phyloP scores from a whole-genome alignment of 768 basidiomycete species.

The Pleurotus ostreatus region DNA sequence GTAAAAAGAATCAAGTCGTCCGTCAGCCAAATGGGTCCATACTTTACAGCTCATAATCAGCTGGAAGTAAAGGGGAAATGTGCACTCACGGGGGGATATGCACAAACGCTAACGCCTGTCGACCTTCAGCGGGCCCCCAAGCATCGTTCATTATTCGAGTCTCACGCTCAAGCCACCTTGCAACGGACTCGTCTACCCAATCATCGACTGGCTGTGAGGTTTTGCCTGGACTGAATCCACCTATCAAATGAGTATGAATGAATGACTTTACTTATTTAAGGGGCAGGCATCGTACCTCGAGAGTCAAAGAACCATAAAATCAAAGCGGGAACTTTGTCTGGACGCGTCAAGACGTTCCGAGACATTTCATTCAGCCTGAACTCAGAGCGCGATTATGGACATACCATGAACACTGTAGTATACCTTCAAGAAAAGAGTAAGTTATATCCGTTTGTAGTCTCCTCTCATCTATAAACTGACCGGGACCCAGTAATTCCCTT shows the following conservation, averaged over 20 bases:
- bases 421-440: no score
- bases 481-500: conserved; percentile 78
- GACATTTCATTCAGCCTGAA: neutral
- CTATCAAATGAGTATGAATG: conserved; percentile 19
- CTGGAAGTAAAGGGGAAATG: neutral
- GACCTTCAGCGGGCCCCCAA: conserved; percentile 50
- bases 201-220: conserved; percentile 48
- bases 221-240: conserved; percentile 45
- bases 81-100: conserved; percentile 67
- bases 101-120: conserved; percentile 65
- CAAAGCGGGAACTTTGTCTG: conserved; percentile 47
- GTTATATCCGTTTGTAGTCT: no score
- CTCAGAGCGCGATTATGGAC: neutral
- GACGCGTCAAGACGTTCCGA: neutral
- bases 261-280: neutral
- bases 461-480: conserved; percentile 26
- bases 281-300: conserved; percentile 35
- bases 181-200: conserved; percentile 66
- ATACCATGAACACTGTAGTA: no score
- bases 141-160: conserved; percentile 46
- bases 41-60: neutral
- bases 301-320: conserved; percentile 82
- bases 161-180: conserved; percentile 55
- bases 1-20: no score
- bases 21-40: neutral